phyloP scores from a whole-genome alignment of 1,284 basidiomycete species.

The Melampsora americana region DNA sequence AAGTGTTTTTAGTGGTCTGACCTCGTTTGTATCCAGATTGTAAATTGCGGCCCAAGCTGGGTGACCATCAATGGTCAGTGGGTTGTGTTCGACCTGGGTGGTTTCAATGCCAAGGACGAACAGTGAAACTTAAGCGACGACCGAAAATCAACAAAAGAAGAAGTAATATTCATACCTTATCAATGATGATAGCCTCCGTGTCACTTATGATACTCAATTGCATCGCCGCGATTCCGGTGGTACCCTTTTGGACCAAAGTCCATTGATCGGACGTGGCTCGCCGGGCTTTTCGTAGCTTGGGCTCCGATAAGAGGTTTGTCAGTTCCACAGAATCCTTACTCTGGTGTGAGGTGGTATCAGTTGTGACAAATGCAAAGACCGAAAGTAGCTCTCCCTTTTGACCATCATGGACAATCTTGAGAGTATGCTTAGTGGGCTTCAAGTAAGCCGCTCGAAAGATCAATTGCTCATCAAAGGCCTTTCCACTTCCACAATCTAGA shows the following conservation, averaged over 20 bases:
- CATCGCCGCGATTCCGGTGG: slow-evolving; percentile 77
- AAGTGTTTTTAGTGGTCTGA: slow-evolving; percentile 2
- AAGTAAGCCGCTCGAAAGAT: background rate
- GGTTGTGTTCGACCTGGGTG: slow-evolving; percentile 31
- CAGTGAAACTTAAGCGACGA: background rate
- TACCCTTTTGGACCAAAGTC: slow-evolving; percentile 58
- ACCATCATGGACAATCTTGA: background rate
- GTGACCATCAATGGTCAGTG: slow-evolving; percentile 13
- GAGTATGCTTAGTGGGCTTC: background rate
- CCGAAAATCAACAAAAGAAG: background rate
- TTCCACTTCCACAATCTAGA: background rate
- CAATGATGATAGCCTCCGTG: slow-evolving; percentile 68
- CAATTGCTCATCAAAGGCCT: background rate
- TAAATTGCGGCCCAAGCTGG: slow-evolving; percentile 34
- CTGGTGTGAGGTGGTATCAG: background rate
- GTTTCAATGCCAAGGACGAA: background rate
- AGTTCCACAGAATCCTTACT: no score
- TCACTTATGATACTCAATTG: slow-evolving; percentile 69
- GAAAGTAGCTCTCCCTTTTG: background rate
- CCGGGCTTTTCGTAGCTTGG: background rate
- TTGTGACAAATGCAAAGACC: background rate
- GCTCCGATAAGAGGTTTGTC: background rate
- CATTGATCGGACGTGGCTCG: slow-evolving; percentile 46
- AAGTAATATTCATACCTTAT: slow-evolving; percentile 60
- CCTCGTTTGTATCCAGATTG: slow-evolving; percentile 24